Evolutionary conservation across 2,329 filamentous ascomycete species (phyloP).

Genomic region (Trichophyton rubrum): DNA sequence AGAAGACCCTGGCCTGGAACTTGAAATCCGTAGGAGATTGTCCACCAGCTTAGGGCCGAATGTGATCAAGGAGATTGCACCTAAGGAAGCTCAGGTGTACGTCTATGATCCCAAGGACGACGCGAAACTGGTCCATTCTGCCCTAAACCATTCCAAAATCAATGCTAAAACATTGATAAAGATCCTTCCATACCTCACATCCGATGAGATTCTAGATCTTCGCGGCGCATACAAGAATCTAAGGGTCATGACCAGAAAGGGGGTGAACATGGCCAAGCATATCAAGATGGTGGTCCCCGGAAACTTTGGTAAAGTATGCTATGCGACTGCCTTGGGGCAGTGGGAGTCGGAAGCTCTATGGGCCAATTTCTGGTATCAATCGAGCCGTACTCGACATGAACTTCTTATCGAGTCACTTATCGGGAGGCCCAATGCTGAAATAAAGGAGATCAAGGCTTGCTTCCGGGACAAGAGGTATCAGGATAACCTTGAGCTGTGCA

Average conservation of each 20-base stretch:
- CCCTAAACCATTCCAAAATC: slow-evolving; percentile 55
- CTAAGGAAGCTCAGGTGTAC: slow-evolving; percentile 17
- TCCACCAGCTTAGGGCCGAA: background rate
- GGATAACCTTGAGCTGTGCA: slow-evolving; percentile 68
- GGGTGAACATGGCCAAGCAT: slow-evolving; percentile 41
- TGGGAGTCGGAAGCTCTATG: slow-evolving; percentile 96
- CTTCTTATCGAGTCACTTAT: slow-evolving; percentile 87
- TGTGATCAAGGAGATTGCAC: background rate
- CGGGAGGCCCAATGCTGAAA: slow-evolving; percentile 79
- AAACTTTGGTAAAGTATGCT: slow-evolving; percentile 79
- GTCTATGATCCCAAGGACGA: slow-evolving; percentile 78
- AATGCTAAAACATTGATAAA: slow-evolving; percentile 64
- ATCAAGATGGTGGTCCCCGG: slow-evolving; percentile 34
- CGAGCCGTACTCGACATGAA: slow-evolving; percentile 69
- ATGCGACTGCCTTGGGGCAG: slow-evolving; percentile 73
- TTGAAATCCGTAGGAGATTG: background rate
- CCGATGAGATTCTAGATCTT: slow-evolving; percentile 77
- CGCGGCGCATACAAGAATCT: slow-evolving; percentile 82
- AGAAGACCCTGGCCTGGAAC: slow-evolving; percentile 12
- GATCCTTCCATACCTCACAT: slow-evolving; percentile 69
- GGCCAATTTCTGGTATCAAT: slow-evolving; percentile 97
- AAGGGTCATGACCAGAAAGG: slow-evolving; percentile 50
- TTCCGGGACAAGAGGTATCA: slow-evolving; percentile 88
- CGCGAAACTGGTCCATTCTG: slow-evolving; percentile 61
- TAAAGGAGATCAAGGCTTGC: slow-evolving; percentile 69